phyloP scores from a whole-genome alignment of 208 protist species.

The Plasmodiophora brassicae region DNA sequence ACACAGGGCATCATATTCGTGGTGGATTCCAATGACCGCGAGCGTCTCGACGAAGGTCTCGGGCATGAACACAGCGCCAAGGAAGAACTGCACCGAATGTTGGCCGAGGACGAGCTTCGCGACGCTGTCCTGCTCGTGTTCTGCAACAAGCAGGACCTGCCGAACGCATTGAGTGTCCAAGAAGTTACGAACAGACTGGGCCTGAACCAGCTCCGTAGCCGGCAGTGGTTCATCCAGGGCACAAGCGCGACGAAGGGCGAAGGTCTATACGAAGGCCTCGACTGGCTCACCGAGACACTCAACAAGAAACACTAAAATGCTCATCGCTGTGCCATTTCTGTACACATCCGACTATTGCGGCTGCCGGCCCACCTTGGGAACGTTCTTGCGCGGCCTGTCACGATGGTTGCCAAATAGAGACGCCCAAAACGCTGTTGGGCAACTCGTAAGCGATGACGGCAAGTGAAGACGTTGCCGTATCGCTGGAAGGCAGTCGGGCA shows the following conservation, averaged over 20 bases:
- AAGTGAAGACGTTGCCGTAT: too few relatives aligned
- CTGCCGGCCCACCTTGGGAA: too few relatives aligned
- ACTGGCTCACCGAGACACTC: constrained; percentile 75
- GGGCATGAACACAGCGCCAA: constrained; percentile 15
- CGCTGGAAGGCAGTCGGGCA: too few relatives aligned
- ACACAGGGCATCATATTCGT: constrained; percentile 93
- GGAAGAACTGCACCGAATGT: constrained; percentile 75
- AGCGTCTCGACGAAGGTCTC: constrained; percentile 65
- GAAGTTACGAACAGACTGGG: constrained; percentile 92
- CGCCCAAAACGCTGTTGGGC: too few relatives aligned
- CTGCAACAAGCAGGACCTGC: constrained; percentile 98
- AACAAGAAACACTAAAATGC: too few relatives aligned
- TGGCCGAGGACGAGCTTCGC: constrained; percentile 89
- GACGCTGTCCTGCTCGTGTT: constrained; percentile 91
- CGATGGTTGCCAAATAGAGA: too few relatives aligned
- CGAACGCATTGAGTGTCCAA: constrained; percentile 88
- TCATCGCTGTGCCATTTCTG: too few relatives aligned
- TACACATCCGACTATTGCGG: too few relatives aligned
- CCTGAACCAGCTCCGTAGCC: constrained; percentile 79
- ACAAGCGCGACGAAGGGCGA: constrained; percentile 87
- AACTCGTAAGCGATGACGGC: too few relatives aligned
- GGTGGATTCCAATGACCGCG: constrained; percentile 88
- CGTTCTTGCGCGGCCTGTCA: too few relatives aligned
- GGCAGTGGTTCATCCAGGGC: constrained; percentile 83
- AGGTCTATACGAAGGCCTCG: constrained; percentile 90